Evolutionary conservation across 331 rosid species (phyloP), one percentile per base, ranked within the genome.

Genomic region (Arachis monticola): DNA sequence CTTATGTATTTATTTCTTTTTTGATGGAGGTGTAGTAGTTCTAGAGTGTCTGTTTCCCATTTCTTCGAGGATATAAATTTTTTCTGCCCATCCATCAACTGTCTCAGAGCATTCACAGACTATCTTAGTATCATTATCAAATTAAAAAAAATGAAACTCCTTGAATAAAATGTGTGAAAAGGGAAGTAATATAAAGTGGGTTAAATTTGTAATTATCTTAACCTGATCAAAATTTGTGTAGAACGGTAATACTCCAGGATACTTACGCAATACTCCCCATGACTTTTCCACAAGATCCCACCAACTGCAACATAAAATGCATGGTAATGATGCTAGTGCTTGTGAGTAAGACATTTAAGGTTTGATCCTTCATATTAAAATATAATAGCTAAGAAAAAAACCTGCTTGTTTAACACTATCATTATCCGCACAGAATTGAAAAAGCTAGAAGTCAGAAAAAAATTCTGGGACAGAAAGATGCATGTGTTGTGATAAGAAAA

Each of bases 171-270:
- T 67, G 60, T 72, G 71, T 58, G 52, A 75, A 65, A 79, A 51
- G 41, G 68, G 62, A 53, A 17, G 45, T 52, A 71, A 66, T 42
- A 30, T 12, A 52, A n/a, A 64, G 61, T n/a, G 14, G 50, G 60
- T 41, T 38, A 66, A 32, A 38, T 30, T 57, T 74, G 10, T 31
- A 67, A 41, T 5, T 27, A 66, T 60, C 13, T 13, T 81, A 64
- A 88, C 98, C 98, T 94, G 96, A 82, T 94, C 97, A 81, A 94
- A 94, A 85, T 92, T 90, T 63, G 97, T 83, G 82, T 79, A 87
- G 82, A 94, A 86, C 12, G 97, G 97, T 63, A 90, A 85, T 46
- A 50, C 62, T 80, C 74, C 60, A 30, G 86, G 88, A 83, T 79
- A 83, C 10, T 75, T 81, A 74, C 56, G 91, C 70, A 69, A 62